phyloP scores from a whole-genome alignment of 345 rosid species.

The Cardamine resedifolia region DNA sequence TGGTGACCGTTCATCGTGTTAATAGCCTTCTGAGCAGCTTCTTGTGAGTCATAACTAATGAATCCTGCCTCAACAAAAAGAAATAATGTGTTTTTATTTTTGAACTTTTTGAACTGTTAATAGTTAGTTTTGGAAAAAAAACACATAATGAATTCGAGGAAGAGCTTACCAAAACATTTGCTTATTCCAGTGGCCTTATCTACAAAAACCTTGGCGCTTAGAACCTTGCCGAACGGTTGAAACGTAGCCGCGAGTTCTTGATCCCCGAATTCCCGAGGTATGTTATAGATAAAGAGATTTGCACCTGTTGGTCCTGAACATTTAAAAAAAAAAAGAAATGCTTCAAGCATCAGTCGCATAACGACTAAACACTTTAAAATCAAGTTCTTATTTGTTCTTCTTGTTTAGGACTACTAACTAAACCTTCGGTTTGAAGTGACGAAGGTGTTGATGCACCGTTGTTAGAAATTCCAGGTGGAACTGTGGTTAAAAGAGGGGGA shows the following conservation, averaged over 20 bases:
- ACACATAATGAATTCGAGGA: no score
- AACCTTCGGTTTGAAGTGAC: conserved; percentile 83
- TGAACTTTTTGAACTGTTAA: background rate
- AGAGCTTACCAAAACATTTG: conserved; percentile 89
- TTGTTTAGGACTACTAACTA: no score
- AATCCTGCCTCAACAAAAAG: conserved; percentile 61
- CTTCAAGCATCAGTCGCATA: background rate
- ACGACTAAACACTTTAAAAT: background rate
- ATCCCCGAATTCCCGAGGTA: conserved; percentile 94
- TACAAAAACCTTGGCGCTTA: conserved; percentile 89
- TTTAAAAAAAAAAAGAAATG: background rate
- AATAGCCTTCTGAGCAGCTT: conserved; percentile 84
- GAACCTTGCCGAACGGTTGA: conserved; percentile 72
- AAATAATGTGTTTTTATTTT: background rate
- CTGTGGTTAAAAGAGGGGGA: conserved; percentile 55
- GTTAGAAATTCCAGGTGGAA: conserved; percentile 47
- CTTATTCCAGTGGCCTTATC: conserved; percentile 93
- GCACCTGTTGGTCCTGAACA: conserved; percentile 91
- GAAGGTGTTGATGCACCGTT: conserved; percentile 56
- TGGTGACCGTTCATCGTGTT: conserved; percentile 79
- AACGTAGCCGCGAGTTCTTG: conserved; percentile 83
- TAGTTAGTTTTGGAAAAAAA: background rate
- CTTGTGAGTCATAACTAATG: conserved; percentile 83
- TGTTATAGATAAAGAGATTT: conserved; percentile 91
- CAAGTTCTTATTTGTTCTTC: background rate